Evolutionary conservation across 305 asterid genomes (phyloP).

Genomic region (Fraxinus latifolia): DNA sequence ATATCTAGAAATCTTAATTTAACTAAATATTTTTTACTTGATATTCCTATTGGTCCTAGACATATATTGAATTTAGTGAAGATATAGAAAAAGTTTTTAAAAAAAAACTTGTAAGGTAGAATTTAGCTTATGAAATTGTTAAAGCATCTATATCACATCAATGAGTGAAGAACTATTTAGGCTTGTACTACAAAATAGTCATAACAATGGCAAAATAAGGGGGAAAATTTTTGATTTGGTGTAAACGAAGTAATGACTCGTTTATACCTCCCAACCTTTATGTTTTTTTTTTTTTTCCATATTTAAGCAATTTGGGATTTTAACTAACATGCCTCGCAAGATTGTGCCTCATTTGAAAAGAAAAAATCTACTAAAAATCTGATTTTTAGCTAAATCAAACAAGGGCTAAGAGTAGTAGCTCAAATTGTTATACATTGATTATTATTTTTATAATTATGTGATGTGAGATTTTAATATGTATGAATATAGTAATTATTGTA

Average conservation of each 20-base stretch:
- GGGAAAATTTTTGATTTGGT: neutral
- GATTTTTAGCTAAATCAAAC: neutral
- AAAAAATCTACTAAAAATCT: neutral
- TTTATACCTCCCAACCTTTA: neutral
- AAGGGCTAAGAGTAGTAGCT: neutral
- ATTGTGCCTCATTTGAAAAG: neutral
- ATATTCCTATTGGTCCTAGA: neutral
- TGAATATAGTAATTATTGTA: neutral
- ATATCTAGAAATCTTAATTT: neutral
- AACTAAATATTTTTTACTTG: neutral
- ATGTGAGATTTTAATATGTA: no score
- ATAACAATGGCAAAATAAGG: neutral
- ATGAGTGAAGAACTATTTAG: neutral
- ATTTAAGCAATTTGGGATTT: neutral
- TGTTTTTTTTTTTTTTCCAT: no score
- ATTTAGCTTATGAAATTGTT: neutral
- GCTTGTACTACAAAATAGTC: neutral
- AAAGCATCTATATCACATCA: neutral
- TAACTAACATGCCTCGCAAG: neutral
- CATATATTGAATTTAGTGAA: neutral
- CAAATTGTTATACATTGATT: neutral
- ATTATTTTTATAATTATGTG: neutral
- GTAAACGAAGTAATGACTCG: neutral
- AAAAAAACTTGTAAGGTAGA: neutral
- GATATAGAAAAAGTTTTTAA: neutral